phyloP scores from a whole-genome alignment of 768 basidiomycete species.

The Xerocomellus amylosporus region DNA sequence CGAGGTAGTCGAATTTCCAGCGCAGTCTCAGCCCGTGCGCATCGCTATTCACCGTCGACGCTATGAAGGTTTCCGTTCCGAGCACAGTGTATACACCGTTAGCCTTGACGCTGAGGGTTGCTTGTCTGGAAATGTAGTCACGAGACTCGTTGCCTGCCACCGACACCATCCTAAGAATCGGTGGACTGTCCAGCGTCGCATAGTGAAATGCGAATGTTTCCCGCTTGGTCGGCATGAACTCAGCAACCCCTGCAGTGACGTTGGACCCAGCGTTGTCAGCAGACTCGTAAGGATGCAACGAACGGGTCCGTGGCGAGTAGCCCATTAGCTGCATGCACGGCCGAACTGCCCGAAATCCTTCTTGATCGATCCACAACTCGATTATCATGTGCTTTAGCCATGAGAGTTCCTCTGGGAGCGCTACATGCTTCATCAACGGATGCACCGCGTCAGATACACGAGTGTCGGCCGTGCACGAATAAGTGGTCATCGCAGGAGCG shows the following conservation, averaged over 20 bases:
- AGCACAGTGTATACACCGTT: constrained; percentile 76
- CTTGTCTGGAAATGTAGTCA: constrained; percentile 78
- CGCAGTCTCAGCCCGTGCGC: constrained; percentile 39
- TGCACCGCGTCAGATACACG: constrained; percentile 2
- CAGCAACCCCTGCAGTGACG: constrained; percentile 47
- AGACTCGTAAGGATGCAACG: constrained; percentile 25
- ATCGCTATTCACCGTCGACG: constrained; percentile 19
- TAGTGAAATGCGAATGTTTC: constrained; percentile 71
- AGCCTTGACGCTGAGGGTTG: constrained; percentile 60
- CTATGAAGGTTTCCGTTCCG: constrained; percentile 52
- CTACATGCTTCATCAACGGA: constrained; percentile 11
- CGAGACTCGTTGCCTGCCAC: constrained; percentile 63
- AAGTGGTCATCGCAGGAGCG: constrained; percentile 2
- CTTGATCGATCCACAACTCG: constrained; percentile 78
- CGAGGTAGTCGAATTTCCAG: constrained; percentile 81
- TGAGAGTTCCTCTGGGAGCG: constrained; percentile 38
- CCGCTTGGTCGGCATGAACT: constrained; percentile 61
- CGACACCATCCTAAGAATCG: constrained; percentile 67
- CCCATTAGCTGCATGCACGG: constrained; percentile 61
- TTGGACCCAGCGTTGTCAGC: constrained; percentile 29
- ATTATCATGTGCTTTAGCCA: constrained; percentile 57
- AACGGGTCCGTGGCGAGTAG: constrained; percentile 38
- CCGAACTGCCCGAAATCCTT: constrained; percentile 67
- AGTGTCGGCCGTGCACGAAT: constrained; percentile 4
- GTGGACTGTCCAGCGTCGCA: constrained; percentile 60